These are phyloP conservation scores for Pseudogymnoascus sp. DNA, from an alignment of 2,329 filamentous ascomycete species.

Conservation along the genomic window DNA sequence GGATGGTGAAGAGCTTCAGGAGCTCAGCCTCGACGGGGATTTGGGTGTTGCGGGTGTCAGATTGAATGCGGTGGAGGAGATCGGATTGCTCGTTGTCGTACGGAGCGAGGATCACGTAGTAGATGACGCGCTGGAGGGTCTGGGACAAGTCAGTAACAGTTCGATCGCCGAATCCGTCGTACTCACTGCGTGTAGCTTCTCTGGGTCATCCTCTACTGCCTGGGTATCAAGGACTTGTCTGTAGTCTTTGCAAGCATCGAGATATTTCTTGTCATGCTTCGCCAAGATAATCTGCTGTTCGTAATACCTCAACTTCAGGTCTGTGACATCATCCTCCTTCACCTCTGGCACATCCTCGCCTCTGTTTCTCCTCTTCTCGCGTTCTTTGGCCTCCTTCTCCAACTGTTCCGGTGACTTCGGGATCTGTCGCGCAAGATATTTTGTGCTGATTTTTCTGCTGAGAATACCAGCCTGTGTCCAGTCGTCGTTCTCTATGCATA, in stretches of 20 bases:
- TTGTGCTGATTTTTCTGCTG: conserved; percentile 92
- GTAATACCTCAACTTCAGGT: conserved; percentile 92
- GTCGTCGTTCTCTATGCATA: conserved; percentile 92
- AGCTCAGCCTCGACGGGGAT: conserved; percentile 77
- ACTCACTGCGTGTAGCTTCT: conserved; percentile 76
- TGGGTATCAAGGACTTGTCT: conserved; percentile 94
- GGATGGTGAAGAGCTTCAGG: conserved; percentile 88
- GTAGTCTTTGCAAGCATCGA: conserved; percentile 97
- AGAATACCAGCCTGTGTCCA: conserved; percentile 95
- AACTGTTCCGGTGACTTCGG: conserved; percentile 86
- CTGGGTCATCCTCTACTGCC: conserved; percentile 81
- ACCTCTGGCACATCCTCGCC: conserved; percentile 73
- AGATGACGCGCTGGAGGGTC: conserved; percentile 91
- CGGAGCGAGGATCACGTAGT: conserved; percentile 91
- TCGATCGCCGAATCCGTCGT: not conserved
- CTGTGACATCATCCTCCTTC: conserved; percentile 83
- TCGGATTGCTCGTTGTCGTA: conserved; percentile 99
- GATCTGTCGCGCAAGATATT: conserved; percentile 80
- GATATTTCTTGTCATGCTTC: conserved; percentile 95
- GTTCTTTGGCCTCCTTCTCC: conserved; percentile 83
- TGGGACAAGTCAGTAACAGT: conserved; percentile 33
- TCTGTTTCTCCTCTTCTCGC: conserved; percentile 75
- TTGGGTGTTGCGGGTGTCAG: conserved; percentile 72
- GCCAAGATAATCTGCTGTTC: conserved; percentile 94
- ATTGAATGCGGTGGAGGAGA: conserved; percentile 84